Percentiles rank a stretch among this genome's conserved stretches.
These are phyloP conservation scores for Staphylotrichum tortipilum DNA, from an alignment of 495 filamentous ascomycete species.

Conservation along the genomic window DNA sequence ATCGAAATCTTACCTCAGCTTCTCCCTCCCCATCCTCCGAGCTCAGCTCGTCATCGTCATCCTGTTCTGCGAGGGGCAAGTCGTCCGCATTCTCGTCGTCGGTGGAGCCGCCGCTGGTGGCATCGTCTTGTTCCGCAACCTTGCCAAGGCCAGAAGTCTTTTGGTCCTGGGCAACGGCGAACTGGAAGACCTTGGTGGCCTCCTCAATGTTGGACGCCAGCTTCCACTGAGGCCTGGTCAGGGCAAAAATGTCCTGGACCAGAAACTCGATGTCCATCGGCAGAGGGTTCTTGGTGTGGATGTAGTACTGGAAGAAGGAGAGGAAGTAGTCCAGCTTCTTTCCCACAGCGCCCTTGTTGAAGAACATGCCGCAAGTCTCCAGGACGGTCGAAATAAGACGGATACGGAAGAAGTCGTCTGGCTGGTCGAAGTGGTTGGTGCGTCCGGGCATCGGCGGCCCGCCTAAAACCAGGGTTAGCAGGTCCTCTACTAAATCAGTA, in stretches of 20 bases:
- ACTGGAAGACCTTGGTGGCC: slow-evolving; percentile 73
- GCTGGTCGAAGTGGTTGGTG: slow-evolving; percentile 67
- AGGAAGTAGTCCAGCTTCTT: slow-evolving; percentile 99
- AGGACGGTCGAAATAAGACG: slow-evolving; percentile 81
- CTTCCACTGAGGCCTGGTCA: slow-evolving; percentile 86
- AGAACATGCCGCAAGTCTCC: slow-evolving; percentile 94
- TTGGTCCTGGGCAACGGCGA: slow-evolving; percentile 81
- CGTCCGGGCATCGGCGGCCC: slow-evolving; percentile 74
- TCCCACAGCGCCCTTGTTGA: slow-evolving; percentile 83
- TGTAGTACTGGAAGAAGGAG: slow-evolving; percentile 96
- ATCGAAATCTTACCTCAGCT: slow-evolving; percentile 31
- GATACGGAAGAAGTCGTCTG: slow-evolving; percentile 93
- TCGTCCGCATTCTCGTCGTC: slow-evolving; percentile 52
- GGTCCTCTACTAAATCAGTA: too few species aligned
- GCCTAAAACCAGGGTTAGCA: slow-evolving; percentile 39
- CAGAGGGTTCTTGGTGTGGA: slow-evolving; percentile 80
- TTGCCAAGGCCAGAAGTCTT: slow-evolving; percentile 66
- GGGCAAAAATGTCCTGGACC: slow-evolving; percentile 80
- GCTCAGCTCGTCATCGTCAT: slow-evolving; percentile 32
- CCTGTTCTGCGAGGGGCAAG: slow-evolving; percentile 28
- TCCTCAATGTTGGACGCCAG: slow-evolving; percentile 71
- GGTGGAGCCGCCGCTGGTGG: slow-evolving; percentile 52
- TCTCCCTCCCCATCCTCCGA: slow-evolving; percentile 44
- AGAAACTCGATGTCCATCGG: slow-evolving; percentile 98
- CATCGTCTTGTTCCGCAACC: slow-evolving; percentile 58